These are phyloP conservation scores for Zopfia rhizophila DNA, from an alignment of 2,329 filamentous ascomycete species.

Conservation along the genomic window DNA sequence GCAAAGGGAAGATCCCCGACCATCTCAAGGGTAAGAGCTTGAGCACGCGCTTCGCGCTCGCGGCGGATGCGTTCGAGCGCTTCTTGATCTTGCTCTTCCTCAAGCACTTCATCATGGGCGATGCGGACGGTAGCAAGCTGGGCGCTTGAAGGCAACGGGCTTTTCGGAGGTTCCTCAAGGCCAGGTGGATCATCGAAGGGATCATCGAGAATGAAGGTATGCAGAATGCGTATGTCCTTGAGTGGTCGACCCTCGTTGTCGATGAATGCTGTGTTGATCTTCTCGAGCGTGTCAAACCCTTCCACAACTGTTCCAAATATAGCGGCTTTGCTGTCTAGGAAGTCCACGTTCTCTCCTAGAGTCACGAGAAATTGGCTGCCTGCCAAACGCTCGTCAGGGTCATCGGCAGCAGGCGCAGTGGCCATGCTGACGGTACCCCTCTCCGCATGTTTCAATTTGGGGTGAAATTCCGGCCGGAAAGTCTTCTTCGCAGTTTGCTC, in stretches of 20 bases:
- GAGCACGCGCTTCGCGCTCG: conserved; percentile 90
- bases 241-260: conserved; percentile 87
- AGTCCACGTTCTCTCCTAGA: conserved; percentile 87
- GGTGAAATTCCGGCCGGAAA: conserved; percentile 85
- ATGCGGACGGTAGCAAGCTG: conserved; percentile 94
- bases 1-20: conserved; percentile 97
- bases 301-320: conserved; percentile 96
- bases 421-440: conserved; percentile 97
- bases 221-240: conserved; percentile 93
- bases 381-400: conserved; percentile 84
- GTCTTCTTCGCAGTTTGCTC: conserved; percentile 72
- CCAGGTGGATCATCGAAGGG: conserved; percentile 85
- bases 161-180: conserved; percentile 79
- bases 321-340: conserved; percentile 90
- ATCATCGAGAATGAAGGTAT: conserved; percentile 91
- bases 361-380: conserved; percentile 96
- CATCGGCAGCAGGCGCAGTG: conserved; percentile 78
- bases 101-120: conserved; percentile 84
- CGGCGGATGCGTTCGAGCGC: conserved; percentile 80
- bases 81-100: conserved; percentile 82
- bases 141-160: conserved; percentile 81
- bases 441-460: conserved; percentile 87
- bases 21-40: conserved; percentile 95
- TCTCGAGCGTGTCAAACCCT: conserved; percentile 92
- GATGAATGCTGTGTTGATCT: conserved; percentile 89